Evolutionary conservation across 441 rosid species (phyloP), one percentile per base, ranked within the genome.

Genomic region (Arabidopsis lyrata): DNA sequence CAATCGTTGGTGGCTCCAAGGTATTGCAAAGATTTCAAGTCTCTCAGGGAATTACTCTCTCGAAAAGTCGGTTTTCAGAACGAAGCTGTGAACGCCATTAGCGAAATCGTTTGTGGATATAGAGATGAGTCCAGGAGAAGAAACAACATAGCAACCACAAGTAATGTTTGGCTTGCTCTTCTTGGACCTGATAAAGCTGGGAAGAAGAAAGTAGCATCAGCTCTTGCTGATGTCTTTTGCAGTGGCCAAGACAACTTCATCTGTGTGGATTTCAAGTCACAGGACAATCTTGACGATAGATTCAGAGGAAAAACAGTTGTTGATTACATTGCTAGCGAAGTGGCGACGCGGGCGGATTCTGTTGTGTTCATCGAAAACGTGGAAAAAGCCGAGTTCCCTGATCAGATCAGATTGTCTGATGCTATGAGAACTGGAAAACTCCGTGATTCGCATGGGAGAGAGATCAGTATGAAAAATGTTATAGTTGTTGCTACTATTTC

Each of bases 111-210:
- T 29, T 77, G 77, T 44, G 80, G 80, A 66, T 77, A 58, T 60
- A 66, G 76, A 44, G 85, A 82, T 14, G 63, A 86, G 29, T 59
- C 82, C 42, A 75, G 49, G 36, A 83, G 82, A 70, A 83, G 80
- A 81, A 70, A 72, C 59, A 35, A 76, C 16, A 58, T 52, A 49
- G 48, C 45, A 44, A 32, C 9, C 64, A 20, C 45, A 20, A 69
- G 85, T 66, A 88, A 82, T 74, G 69, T 86, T 55, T 94, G 95
- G 94, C 74, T 94, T 15, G 83, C 85, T 76, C 86, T 94, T 81
- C 85, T 90, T 57, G 99, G 99, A 68, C 91, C 91, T 5, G 97
- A 94, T 62, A 77, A 68, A 67, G 78, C 81, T 29, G 97, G 89
- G 31, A 92, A 90, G 80, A 84, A 77, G 82, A 85, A 80, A 81